Percentiles rank a stretch among this genome's conserved stretches.
These are phyloP conservation scores for Prunus dulcis DNA, from an alignment of 306 rosid genomes.

Conservation along the genomic window DNA sequence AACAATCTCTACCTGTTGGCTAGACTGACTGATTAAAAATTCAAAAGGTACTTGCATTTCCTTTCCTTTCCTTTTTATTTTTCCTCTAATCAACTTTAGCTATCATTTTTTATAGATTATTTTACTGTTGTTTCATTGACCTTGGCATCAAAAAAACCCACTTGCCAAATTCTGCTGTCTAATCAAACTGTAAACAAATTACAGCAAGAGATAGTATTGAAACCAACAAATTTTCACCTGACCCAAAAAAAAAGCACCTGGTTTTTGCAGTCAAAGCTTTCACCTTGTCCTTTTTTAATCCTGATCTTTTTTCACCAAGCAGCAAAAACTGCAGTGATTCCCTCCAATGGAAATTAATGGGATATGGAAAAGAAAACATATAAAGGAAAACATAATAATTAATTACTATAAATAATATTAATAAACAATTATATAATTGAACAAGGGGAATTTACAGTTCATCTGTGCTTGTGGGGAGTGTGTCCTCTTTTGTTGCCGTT, in stretches of 20 bases:
- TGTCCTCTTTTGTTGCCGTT: constrained; percentile 60
- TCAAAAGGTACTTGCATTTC: constrained; percentile 12
- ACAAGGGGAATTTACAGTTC: constrained; percentile 52
- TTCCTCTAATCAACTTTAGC: not conserved
- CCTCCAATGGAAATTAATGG: constrained; percentile 11
- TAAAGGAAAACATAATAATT: not conserved
- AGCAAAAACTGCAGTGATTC: not conserved
- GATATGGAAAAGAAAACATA: not conserved
- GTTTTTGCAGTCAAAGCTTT: constrained; percentile 1
- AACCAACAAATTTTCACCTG: not conserved
- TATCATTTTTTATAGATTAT: not conserved
- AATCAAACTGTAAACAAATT: not conserved
- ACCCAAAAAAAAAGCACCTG: not conserved
- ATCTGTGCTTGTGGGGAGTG: constrained; percentile 40
- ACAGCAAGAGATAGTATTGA: not conserved
- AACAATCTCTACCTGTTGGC: not conserved
- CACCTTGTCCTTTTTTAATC: not conserved
- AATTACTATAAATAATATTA: not conserved
- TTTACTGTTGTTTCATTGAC: not conserved
- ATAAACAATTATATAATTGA: not conserved
- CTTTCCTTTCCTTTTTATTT: not conserved
- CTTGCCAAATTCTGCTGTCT: not conserved
- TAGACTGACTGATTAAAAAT: not conserved
- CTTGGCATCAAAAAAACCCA: constrained; percentile 7
- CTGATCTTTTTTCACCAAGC: not conserved